Evolutionary conservation across 768 basidiomycete genomes (phyloP), one percentile per base, ranked within the genome.

Genomic region (Tricholoma sp.): DNA sequence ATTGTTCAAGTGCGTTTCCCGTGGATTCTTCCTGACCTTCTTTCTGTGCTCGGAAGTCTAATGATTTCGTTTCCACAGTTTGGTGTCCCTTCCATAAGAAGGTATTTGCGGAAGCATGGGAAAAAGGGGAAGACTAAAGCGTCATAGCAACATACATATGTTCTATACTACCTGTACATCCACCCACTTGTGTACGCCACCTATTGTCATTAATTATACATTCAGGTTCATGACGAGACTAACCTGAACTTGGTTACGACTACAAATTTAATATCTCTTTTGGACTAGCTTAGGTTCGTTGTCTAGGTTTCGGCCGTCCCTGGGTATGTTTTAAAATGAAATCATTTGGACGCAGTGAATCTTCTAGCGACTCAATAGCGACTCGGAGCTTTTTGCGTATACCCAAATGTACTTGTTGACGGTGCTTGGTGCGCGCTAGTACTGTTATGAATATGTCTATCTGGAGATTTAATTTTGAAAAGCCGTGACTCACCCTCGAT

Each of bases 31-130:
- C 31, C 32, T 48, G 31, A 31, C 29, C 29, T 17, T 31, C 12
- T 31, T 31, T 49, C n/a, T 49, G 47, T n/a, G 2, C 31, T 49
- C 32, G 31, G 47, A 49, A 48, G 50, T 55, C 52, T 53, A 33
- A 29, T 61, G 44, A 54, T 55, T 33, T 54, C 50, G 62, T 57
- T 65, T 32, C 56, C 36, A 59, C 49, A 89, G 88, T 89, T 89
- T 70, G 88, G 87, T 18, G 63, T 86, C 44, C 86, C 87, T 10
- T 75, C 71, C 50, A 76, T 72, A 33, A 76, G 84, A 65, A 77
- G 73, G 57, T 86, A 82, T 62, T 65, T 85, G 58, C 72, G 75
- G 54, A 75, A 68, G 66, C 73, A 73, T 61, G 67, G 69, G 59
- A 74, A 68, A 59, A 68, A 61, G 50, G 58, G 52, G 24, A 75